These are phyloP conservation scores for Adiantum capillusveneris DNA, from an alignment of 75 land plant genomes.

Conservation along the genomic window DNA sequence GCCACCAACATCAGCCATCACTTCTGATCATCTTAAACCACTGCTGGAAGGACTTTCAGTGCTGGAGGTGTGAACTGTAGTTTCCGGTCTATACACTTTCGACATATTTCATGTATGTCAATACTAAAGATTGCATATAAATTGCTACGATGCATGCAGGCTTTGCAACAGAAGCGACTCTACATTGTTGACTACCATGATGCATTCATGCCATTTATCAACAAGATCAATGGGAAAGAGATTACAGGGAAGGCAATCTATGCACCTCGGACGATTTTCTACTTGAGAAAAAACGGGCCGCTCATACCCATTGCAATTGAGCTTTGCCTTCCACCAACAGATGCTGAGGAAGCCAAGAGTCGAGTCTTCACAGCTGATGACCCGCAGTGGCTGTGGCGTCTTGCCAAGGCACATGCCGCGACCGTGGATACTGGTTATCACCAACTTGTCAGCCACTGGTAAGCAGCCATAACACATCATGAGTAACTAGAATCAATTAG, in stretches of 20 bases:
- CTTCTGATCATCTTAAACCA: constrained; percentile 21
- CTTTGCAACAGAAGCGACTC: constrained; percentile 20
- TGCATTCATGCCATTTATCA: constrained; percentile 18
- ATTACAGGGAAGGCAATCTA: constrained; percentile 8
- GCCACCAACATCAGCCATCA: constrained; percentile 22
- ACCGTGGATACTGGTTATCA: constrained; percentile 29
- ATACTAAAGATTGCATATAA: too few species aligned
- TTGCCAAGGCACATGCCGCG: constrained; percentile 28
- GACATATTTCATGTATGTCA: too few species aligned
- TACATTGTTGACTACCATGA: constrained; percentile 38
- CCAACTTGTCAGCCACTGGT: constrained; percentile 28
- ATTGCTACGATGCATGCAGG: too few species aligned
- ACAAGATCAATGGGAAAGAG: constrained; percentile 25
- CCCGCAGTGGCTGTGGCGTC: constrained; percentile 15
- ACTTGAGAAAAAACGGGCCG: constrained; percentile 15
- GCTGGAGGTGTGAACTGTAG: too few species aligned
- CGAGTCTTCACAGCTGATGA: constrained; percentile 23
- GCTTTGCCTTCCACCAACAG: constrained; percentile 21
- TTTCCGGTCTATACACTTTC: too few species aligned
- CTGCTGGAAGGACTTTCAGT: constrained; percentile 29
- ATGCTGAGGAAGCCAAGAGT: background rate
- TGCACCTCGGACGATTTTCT: constrained; percentile 31
- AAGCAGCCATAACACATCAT: too few species aligned
- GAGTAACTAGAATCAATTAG: too few species aligned
- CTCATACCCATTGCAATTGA: constrained; percentile 39